Base-by-base conservation (phyloP, 2,329 filamentous ascomycete genomes). In the Penicillium sp. region DNA sequence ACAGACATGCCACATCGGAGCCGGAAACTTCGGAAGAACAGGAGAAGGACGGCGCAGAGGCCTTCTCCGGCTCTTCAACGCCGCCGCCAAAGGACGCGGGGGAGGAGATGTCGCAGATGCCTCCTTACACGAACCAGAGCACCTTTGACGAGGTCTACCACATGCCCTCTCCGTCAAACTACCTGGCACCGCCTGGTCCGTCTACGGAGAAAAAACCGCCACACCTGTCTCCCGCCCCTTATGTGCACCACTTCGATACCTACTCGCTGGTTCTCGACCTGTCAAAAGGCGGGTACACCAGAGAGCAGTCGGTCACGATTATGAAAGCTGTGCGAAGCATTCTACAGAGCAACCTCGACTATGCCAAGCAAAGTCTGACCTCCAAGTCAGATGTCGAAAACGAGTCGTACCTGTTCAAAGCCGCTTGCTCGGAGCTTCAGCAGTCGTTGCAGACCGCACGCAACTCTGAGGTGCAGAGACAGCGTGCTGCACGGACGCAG, bases 181-280 rank as follows among this genome's bases (percentile, higher is more conserved):
- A 64, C 50, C 58, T 67, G 20, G 62, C 65, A 0, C 60, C 68
- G 2, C 60, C 63, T 3, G 58, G 59, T 9, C 35, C 57, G 5
- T 56, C 60, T 4, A 47, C 64, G 6, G 58, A 74, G 45, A 63
- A 74, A 24, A 78, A 79, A 57, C 79, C 81, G 20, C 86, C 86
- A 4, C 84, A 90, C 66, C 53, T 72, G 54, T 61, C 80, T 87
- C 65, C 88, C 0, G 82, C 88, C 6, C 87, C 85, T 1, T 95
- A 95, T 66, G 84, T 95, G 29, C 93, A 98, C 73, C 90, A 97
- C 72, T 98, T 98, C 71, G 92, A 98, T 72, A 95, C 86, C 23
- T 98, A 93, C 71, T 85, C 83, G 12, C 80, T 97, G 4, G 93
- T 97, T 13, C 86, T 87, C 64, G 83, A 89, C 61, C 82, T 98